Base-by-base conservation (phyloP, 768 basidiomycete genomes). In the Hygrocybe coccinea region DNA sequence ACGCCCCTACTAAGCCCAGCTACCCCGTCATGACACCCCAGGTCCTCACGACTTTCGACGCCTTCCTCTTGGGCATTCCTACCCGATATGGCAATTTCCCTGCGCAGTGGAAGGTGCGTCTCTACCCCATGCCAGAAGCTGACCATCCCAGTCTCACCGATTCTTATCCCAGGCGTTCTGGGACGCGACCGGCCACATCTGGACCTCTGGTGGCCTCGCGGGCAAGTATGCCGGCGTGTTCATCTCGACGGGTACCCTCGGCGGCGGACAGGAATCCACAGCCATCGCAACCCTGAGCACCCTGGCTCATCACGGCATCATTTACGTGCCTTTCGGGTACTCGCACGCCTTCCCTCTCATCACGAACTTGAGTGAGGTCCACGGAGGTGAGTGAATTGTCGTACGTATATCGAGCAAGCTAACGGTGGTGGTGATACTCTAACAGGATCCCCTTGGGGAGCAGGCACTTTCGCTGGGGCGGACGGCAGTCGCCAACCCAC, bases 41-140 rank as follows among this genome's bases (percentile, higher is more conserved):
- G 1, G 73, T 67, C 12, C 76, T 95, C 50, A 60, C 71, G 17
- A 55, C 76, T 5, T 87, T 78, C 64, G 89, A 95, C 62, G 91
- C 81, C 5, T 84, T 81, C 78, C 60, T 95, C 59, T 76, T 91
- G 50, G 91, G 89, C 57, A 75, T 91, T 55, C 86, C 86, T 51
- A 88, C 87, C 24, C 86, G 91, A 62, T 95, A 81, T 71, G 91
- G 91, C 39, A 84, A 79, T 64, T 84, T 89, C 69, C 82, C 91
- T 22, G 87, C 76, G 2, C 91, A 94, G 62, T 87, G 83, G 83
- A 88, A 87, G 80, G 85, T 82, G 51, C 1, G 68, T 45, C 33
- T 19, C 33, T 39, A 11, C 43, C 21, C 36, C 44, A 48, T 10
- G 25, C 9, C 33, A 17, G n/a, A 11, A 14, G 7, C 14, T 51